phyloP scores from a whole-genome alignment of 768 basidiomycete species.

The Suillus tomentosus region DNA sequence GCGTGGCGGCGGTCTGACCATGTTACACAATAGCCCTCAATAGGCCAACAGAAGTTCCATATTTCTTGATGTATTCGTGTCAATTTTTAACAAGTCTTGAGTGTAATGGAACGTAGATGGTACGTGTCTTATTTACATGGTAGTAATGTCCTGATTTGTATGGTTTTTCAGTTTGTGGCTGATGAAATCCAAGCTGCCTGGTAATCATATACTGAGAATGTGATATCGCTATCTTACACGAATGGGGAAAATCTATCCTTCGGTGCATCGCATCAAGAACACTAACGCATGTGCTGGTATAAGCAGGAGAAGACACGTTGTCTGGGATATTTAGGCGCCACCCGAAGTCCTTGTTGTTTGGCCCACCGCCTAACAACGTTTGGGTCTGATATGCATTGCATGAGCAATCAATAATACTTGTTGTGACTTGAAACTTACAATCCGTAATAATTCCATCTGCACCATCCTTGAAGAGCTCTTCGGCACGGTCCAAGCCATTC shows the following conservation, averaged over 20 bases:
- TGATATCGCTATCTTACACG: neutral
- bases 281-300: constrained; percentile 47
- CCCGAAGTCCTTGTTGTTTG: constrained; percentile 50
- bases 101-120: neutral
- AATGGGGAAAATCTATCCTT: neutral
- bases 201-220: neutral
- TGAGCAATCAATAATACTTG: neutral
- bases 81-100: too few relatives aligned
- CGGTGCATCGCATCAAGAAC: neutral
- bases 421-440: constrained; percentile 36
- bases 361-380: constrained; percentile 56
- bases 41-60: neutral
- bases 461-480: constrained; percentile 59
- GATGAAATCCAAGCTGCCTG: neutral
- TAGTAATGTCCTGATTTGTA: neutral
- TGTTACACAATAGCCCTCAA: too few relatives aligned
- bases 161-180: neutral
- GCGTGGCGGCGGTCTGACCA: too few relatives aligned
- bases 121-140: neutral
- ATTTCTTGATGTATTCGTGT: neutral
- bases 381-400: constrained; percentile 43
- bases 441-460: constrained; percentile 83
- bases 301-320: constrained; percentile 64
- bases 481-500: constrained; percentile 59
- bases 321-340: constrained; percentile 62